Conservation (phyloP, 305 asterid species). For the Withania somnifera region DNA sequence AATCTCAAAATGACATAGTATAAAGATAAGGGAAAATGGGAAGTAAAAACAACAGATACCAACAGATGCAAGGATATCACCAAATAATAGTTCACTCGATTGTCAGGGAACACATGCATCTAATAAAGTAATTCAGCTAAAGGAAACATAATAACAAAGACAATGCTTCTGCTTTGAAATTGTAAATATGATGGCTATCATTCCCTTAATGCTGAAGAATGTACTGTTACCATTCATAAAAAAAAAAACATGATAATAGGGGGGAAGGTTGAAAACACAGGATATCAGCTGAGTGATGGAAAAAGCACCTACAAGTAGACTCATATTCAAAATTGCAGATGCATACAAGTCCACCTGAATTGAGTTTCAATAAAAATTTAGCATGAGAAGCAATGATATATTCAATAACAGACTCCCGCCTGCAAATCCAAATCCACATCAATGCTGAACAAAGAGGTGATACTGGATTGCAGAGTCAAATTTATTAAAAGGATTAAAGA, state of each 20-base stretch:
- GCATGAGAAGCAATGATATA: background rate
- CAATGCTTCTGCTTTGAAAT: background rate
- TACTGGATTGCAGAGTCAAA: background rate
- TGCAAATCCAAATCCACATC: background rate
- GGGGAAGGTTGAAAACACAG: background rate
- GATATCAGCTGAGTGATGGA: background rate
- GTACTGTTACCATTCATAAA: no score
- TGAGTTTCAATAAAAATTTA: constrained; percentile 7
- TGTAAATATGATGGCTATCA: background rate
- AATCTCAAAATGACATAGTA: no score
- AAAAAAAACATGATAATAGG: no score
- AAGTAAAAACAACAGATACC: no score
- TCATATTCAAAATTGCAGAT: constrained; percentile 71
- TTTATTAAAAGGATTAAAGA: background rate
- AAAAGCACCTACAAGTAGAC: constrained; percentile 67
- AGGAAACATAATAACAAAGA: no score
- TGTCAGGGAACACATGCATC: background rate
- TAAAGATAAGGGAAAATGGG: no score
- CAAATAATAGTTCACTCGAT: no score
- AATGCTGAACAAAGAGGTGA: background rate
- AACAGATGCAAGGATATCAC: no score
- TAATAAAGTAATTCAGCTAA: background rate
- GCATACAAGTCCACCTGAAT: constrained; percentile 87
- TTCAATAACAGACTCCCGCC: background rate
- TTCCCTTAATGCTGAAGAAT: background rate